Conservation (phyloP, 306 rosid species). For the Trifolium pratense region DNA sequence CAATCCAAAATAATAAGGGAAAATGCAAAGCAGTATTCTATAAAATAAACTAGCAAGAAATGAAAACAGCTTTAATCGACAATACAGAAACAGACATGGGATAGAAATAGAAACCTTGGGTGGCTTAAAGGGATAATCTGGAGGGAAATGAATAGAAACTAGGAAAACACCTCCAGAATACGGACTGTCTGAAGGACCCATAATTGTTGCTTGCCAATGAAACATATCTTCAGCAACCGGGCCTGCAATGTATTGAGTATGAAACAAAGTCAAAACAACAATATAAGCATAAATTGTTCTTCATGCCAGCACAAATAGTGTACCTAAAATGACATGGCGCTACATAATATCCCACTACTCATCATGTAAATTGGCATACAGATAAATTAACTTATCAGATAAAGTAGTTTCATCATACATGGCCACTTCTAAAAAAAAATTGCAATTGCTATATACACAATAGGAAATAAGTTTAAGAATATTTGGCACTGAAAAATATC, state of each 20-base stretch:
- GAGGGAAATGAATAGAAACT: slow-evolving; percentile 83
- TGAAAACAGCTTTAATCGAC: not conserved
- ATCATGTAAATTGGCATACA: not conserved
- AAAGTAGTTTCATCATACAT: not conserved
- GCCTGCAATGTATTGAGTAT: slow-evolving; percentile 50
- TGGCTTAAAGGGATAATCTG: slow-evolving; percentile 90
- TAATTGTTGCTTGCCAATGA: slow-evolving; percentile 51
- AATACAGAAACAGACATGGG: not conserved
- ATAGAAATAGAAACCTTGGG: slow-evolving; percentile 63
- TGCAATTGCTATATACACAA: not conserved
- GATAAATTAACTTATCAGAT: not conserved
- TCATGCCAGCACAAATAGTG: not conserved
- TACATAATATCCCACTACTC: slow-evolving; percentile 17
- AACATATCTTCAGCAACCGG: slow-evolving; percentile 93
- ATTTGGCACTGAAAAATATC: not conserved
- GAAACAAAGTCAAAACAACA: not conserved
- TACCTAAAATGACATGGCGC: slow-evolving; percentile 1
- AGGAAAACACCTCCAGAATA: slow-evolving; percentile 86
- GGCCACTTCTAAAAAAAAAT: no score
- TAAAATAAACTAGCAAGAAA: not conserved
- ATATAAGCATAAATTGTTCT: not conserved
- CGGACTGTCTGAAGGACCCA: slow-evolving; percentile 96
- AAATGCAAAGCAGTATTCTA: not conserved
- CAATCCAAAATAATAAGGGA: not conserved
- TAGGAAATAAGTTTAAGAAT: not conserved